Base-by-base conservation (phyloP, 129 eudicot species). In the Centrapalus pauciflorus region DNA sequence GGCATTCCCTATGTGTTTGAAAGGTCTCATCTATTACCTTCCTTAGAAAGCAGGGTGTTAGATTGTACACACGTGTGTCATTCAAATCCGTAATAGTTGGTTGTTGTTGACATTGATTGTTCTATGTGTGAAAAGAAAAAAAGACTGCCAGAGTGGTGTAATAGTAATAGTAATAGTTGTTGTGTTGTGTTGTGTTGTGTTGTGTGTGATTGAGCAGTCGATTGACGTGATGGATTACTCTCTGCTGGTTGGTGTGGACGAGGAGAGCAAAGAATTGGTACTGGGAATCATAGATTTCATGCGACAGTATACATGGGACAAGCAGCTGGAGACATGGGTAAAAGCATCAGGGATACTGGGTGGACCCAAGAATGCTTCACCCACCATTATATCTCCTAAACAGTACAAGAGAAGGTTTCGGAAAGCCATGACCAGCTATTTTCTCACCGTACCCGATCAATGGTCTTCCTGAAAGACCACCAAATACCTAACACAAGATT, bases 281-380 rank as follows among this genome's bases (percentile, higher is more conserved):
- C 54, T 94, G 0, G 99, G 99, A 45, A 94, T 94, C 23, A 94
- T 94, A 4, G 99, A 94, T 79, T 94, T 77, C 73, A 89, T 94
- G 97, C 74, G 99, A 61, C 97, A 94, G n/a, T 94, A 94, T 59
- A 89, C 99, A 5, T 94, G 99, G 99, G 99, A 94, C 83, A 94
- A 94, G 74, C 99, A 89, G 33, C 77, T 94, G 29, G 99, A 94
- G 79, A 94, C 97, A 19, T 94, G 99, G 99, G 99, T 89, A 16
- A 94, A 94, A 82, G 96, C 95, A 9, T 86, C 96, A 2, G 98
- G 98, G 4, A 89, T 93, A 32, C 78, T 94, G 8, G 99, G 99
- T 7, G 99, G 99, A n/a, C 97, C 95, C 41, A 94, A 89, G 69
- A 89, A 94, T 48, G 83, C 90, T 10, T 70, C 96, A 6, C 99